Evolutionary conservation across 306 rosid species (phyloP).

Genomic region (Notholithocarpus densiflorus): DNA sequence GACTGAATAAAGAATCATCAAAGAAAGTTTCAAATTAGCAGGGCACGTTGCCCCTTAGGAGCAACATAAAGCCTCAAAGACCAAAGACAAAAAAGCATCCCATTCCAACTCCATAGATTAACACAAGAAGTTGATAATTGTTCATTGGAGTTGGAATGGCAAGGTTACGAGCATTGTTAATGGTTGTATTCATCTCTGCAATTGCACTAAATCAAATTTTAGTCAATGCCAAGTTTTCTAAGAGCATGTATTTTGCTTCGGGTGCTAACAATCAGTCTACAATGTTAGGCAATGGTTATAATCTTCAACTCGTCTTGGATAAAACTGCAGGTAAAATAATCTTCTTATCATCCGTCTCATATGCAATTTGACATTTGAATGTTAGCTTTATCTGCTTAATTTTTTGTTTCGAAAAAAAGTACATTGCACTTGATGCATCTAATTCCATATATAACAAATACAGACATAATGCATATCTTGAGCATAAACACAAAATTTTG

Average conservation of each 20-base stretch:
- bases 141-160: constrained; percentile 34
- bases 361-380: background rate
- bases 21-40: constrained; percentile 10
- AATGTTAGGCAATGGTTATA: constrained; percentile 47
- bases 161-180: constrained; percentile 25
- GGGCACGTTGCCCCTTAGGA: constrained; percentile 2
- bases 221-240: constrained; percentile 46
- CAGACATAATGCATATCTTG: constrained; percentile 10
- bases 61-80: constrained; percentile 40
- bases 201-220: constrained; percentile 17
- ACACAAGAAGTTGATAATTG: background rate
- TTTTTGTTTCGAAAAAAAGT: background rate
- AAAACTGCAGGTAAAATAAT: constrained; percentile 47
- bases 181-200: constrained; percentile 31
- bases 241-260: constrained; percentile 63
- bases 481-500: background rate
- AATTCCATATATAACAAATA: background rate
- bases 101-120: constrained; percentile 18
- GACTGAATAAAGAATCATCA: constrained; percentile 2
- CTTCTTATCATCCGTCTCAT: constrained; percentile 1
- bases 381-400: background rate
- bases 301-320: constrained; percentile 70
- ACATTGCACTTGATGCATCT: background rate
- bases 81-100: constrained; percentile 21
- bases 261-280: constrained; percentile 54